Evolutionary conservation across 345 rosid species (phyloP).

Genomic region (Psidium friedrichsthalianum): DNA sequence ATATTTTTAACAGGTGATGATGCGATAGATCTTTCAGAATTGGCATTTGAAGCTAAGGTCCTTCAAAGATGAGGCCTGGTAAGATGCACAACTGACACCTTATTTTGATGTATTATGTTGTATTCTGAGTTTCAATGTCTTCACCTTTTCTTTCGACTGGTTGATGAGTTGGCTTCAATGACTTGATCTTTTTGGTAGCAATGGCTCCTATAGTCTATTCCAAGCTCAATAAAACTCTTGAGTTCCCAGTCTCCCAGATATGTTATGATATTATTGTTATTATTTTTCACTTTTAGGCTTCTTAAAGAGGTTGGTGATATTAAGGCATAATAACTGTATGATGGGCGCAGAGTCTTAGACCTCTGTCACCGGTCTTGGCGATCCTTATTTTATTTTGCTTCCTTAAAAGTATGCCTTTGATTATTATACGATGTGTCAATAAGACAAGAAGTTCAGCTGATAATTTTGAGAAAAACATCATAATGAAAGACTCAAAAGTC

Average conservation of each 20-base stretch:
- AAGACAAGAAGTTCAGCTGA: not conserved
- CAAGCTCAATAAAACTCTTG: not conserved
- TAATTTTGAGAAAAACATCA: not conserved
- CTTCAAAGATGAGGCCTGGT: constrained; percentile 67
- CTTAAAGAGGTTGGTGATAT: not conserved
- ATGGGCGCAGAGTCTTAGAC: not conserved
- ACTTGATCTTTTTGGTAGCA: not conserved
- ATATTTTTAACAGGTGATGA: not conserved
- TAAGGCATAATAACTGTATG: not conserved
- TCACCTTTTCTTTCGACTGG: not conserved
- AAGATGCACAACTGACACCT: constrained; percentile 1
- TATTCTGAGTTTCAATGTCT: not conserved
- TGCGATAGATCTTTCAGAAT: constrained; percentile 16
- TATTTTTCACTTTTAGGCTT: not conserved
- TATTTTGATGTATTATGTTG: not conserved
- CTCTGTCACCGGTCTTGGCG: not conserved
- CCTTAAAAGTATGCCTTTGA: not conserved
- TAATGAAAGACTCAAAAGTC: not conserved
- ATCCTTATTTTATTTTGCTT: not conserved
- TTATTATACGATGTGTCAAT: not conserved
- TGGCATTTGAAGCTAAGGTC: constrained; percentile 77
- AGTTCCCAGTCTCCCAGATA: not conserved
- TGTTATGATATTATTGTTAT: not conserved
- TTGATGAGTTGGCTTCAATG: not conserved
- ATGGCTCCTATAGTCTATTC: not conserved